These are phyloP conservation scores for Eucalyptus curtisii DNA, from an alignment of 345 rosid genomes.

Conservation along the genomic window DNA sequence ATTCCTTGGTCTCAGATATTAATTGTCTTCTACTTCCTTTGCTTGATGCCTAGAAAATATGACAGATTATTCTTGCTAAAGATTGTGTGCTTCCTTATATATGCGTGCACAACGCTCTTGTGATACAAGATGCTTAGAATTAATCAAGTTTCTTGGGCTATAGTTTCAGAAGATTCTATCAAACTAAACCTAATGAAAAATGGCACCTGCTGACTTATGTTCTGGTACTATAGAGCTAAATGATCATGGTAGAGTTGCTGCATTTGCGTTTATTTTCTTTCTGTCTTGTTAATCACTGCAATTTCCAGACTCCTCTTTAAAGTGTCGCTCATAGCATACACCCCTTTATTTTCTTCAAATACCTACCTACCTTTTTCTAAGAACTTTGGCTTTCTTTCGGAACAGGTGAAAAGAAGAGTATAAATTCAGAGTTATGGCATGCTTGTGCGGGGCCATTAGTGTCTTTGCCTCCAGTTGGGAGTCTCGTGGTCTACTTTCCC, in stretches of 20 bases:
- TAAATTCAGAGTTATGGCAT: conserved; percentile 93
- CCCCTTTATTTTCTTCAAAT: background rate
- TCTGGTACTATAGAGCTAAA: background rate
- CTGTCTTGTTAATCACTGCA: background rate
- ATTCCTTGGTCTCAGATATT: background rate
- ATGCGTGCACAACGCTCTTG: background rate
- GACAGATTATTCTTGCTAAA: background rate
- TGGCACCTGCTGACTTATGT: background rate
- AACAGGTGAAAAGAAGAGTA: conserved; percentile 74
- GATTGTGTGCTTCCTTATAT: background rate
- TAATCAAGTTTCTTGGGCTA: background rate
- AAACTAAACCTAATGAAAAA: background rate
- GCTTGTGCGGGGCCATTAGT: conserved; percentile 98
- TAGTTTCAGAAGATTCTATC: background rate
- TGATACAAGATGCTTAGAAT: background rate
- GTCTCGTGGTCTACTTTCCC: conserved; percentile 94
- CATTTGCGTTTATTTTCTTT: background rate
- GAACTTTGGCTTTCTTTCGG: background rate
- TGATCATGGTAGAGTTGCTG: background rate
- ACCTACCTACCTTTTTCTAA: background rate
- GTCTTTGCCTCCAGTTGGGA: conserved; percentile 86
- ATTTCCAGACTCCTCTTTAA: background rate
- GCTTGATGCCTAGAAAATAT: background rate
- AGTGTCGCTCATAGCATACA: background rate
- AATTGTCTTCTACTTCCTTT: background rate